Evolutionary conservation across 768 basidiomycete genomes (phyloP).

Genomic region (Mycena chlorophos): DNA sequence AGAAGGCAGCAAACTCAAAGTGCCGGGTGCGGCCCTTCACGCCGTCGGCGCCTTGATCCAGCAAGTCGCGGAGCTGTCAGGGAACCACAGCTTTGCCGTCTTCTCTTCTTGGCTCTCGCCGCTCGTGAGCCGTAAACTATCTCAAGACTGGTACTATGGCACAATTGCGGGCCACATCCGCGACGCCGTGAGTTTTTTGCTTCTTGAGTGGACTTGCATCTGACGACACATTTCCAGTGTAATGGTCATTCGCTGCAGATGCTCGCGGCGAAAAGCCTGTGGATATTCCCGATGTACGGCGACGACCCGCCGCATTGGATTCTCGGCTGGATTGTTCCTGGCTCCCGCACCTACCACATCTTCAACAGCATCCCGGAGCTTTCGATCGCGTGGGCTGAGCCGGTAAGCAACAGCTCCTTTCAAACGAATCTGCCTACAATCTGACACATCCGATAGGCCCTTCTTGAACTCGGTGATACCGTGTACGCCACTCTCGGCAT

Average conservation of each 20-base stretch:
- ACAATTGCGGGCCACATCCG: too few relatives aligned
- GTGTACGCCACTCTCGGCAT: conserved; percentile 1
- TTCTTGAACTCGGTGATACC: conserved; percentile 11
- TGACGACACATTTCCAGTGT: too few relatives aligned
- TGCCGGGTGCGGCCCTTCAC: too few relatives aligned
- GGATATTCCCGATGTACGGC: conserved; percentile 10
- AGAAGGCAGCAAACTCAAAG: too few relatives aligned
- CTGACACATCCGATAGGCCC: neutral
- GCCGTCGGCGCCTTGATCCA: too few relatives aligned
- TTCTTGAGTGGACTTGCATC: too few relatives aligned
- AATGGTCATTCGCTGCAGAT: neutral
- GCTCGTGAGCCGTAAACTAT: too few relatives aligned
- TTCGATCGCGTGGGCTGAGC: conserved; percentile 10
- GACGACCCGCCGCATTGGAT: conserved; percentile 7
- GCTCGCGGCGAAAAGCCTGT: conserved; percentile 2
- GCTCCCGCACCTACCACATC: neutral
- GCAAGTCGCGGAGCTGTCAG: too few relatives aligned
- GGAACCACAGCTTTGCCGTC: too few relatives aligned
- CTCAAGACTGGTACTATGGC: too few relatives aligned
- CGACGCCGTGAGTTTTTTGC: too few relatives aligned
- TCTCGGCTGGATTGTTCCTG: conserved; percentile 1
- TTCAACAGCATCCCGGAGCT: conserved; percentile 11
- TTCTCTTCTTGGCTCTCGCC: too few relatives aligned
- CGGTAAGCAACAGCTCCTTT: conserved; percentile 1
- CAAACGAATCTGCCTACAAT: neutral